A percentile compares a stretch with the other conserved stretches of the same genome.
These are phyloP conservation scores for Sugiyamaella paludigena DNA, from an alignment of 1,139 yeast genomes.

Conservation along the genomic window DNA sequence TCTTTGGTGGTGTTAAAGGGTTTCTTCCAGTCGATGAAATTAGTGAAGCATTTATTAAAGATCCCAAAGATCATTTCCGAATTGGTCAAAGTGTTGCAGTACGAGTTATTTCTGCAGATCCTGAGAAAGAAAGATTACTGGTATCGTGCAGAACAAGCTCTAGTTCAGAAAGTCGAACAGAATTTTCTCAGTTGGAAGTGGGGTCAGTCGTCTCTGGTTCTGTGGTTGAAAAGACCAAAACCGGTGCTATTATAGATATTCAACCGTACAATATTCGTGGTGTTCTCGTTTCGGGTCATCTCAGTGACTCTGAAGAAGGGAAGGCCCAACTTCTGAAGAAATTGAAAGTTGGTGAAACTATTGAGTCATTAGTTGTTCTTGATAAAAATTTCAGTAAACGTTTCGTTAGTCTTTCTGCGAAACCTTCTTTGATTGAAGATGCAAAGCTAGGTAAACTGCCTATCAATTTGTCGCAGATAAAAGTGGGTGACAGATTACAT, in stretches of 20 bases:
- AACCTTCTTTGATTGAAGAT: conserved; percentile 64
- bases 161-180: conserved; percentile 43
- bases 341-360: conserved; percentile 70
- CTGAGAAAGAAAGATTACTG: conserved; percentile 53
- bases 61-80: conserved; percentile 74
- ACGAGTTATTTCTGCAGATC: conserved; percentile 58
- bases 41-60: conserved; percentile 79
- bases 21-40: conserved; percentile 85
- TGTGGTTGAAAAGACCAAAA: conserved; percentile 70
- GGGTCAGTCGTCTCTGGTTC: conserved; percentile 67
- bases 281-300: conserved; percentile 68
- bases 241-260: conserved; percentile 62
- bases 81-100: conserved; percentile 84
- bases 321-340: conserved; percentile 72
- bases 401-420: conserved; percentile 61
- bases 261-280: conserved; percentile 61
- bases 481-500: conserved; percentile 43
- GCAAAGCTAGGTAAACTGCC: conserved; percentile 60
- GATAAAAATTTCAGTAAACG: conserved; percentile 64
- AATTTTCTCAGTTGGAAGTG: conserved; percentile 49
- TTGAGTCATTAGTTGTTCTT: conserved; percentile 58
- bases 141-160: conserved; percentile 71
- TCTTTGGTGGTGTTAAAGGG: conserved; percentile 75
- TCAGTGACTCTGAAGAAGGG: conserved; percentile 77
- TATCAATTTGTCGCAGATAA: conserved; percentile 54